phyloP scores from a whole-genome alignment of 768 basidiomycete genomes.

The Auricularia cornea region DNA sequence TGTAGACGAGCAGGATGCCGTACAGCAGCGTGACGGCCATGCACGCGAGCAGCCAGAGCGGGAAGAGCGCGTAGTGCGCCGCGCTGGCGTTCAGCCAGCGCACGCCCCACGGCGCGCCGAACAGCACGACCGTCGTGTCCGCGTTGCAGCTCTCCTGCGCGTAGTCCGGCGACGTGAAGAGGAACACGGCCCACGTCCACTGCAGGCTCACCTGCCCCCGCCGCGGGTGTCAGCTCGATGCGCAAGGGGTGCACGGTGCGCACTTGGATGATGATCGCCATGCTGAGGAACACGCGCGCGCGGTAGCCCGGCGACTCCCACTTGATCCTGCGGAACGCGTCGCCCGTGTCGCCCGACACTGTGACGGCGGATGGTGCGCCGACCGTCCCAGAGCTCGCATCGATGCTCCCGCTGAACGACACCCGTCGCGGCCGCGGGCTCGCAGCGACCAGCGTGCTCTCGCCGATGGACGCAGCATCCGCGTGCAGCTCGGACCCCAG shows the following conservation, averaged over 20 bases:
- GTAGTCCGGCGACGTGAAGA: constrained; percentile 7
- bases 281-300: background rate
- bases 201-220: constrained; percentile 6
- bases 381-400: no score
- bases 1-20: constrained; percentile 1
- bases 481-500: no score
- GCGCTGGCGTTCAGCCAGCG: background rate
- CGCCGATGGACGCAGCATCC: no score
- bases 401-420: background rate
- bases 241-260: background rate
- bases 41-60: constrained; percentile 6
- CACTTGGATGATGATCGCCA: background rate
- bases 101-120: constrained; percentile 2
- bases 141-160: constrained; percentile 7
- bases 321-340: background rate
- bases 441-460: no score
- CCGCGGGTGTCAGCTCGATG: background rate
- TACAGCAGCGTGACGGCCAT: constrained; percentile 3
- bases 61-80: constrained; percentile 2
- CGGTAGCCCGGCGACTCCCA: background rate
- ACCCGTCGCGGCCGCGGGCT: background rate
- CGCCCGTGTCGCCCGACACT: background rate
- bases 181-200: constrained; percentile 7
- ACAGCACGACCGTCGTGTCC: constrained; percentile 3
- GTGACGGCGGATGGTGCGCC: background rate